Evolutionary conservation across 176 grass and related monocot genomes (phyloP), one percentile per base, ranked within the genome.

Genomic region (Bonia amplexicaulis): DNA sequence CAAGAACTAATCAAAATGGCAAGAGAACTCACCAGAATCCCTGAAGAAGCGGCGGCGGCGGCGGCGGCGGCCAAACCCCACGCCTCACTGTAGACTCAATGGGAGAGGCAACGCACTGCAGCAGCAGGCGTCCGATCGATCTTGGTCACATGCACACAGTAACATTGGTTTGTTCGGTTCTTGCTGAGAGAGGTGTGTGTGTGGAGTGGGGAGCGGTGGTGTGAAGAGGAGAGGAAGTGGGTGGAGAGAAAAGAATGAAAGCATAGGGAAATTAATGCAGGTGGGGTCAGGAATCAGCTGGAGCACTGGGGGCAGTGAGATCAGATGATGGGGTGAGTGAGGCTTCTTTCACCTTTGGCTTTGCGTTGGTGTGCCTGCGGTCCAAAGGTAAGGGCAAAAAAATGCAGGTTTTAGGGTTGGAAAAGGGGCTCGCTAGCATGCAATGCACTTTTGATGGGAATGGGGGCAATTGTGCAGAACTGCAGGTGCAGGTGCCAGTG

Each of bases 71-170:
- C 4, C 9, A n/a, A 15, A 37, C 33, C 11, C 19, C 11, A 16
- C 42, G 44, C 12, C 31, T 33, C 19, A 42, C 17, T 19, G 66
- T 71, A 44, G 45, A 20, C 17, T 55, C 19, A 63, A n/a, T 7
- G 76, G 67, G 40, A n/a, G 69, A 29, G 57, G 69, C 76, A 68
- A 58, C 74, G 69, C 57, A 33, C 22, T 29, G 66, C 54, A 11
- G 47, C 13, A 15, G 46, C 46, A 47, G 47, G 57, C 44, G 11
- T 41, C 44, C 66, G 31, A 68, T 79, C 66, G 66, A 80, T 72
- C 27, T 31, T 22, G 57, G 22, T 70, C 85, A 87, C 78, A 53
- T 81, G 85, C 48, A 35, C 85, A 74, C 69, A 46, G 59, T 60
- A 17, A 6, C 69, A 22, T 17, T 1, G 49, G 29, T 73, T 87